phyloP scores from a whole-genome alignment of 257 asterid species.

The Euphrasia confusa region DNA sequence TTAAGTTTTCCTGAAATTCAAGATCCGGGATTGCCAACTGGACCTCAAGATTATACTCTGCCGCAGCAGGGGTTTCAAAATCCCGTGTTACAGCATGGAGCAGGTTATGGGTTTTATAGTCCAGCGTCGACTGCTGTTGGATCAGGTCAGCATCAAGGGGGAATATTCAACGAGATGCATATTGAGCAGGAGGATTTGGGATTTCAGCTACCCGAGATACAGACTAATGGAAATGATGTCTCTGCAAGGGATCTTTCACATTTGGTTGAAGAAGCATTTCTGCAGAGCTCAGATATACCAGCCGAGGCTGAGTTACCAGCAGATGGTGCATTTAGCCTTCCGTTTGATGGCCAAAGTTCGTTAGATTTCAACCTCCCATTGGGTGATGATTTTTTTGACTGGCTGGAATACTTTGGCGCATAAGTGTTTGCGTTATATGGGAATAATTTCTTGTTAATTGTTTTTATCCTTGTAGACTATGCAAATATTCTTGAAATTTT shows the following conservation, averaged over 20 bases:
- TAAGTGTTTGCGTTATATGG: conserved; percentile 19
- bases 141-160: conserved; percentile 30
- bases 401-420: conserved; percentile 45
- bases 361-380: conserved; percentile 33
- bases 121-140: conserved; percentile 35
- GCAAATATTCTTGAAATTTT: no score
- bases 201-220: conserved; percentile 27
- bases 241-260: conserved; percentile 28
- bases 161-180: conserved; percentile 32
- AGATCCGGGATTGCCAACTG: conserved; percentile 29
- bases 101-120: conserved; percentile 30
- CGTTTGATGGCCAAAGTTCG: conserved; percentile 41
- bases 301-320: conserved; percentile 32
- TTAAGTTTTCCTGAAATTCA: conserved; percentile 23
- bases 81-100: conserved; percentile 33
- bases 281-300: conserved; percentile 26
- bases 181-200: conserved; percentile 25
- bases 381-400: conserved; percentile 22
- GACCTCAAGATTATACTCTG: conserved; percentile 33
- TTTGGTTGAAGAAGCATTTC: conserved; percentile 29
- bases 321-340: conserved; percentile 18
- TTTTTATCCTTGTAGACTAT: no score
- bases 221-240: conserved; percentile 25
- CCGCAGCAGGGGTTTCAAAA: conserved; percentile 27
- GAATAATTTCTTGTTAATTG: background rate